These are phyloP conservation scores for Gilbertella persicaria DNA, from an alignment of 371 early-diverging fungal species.

Conservation along the genomic window DNA sequence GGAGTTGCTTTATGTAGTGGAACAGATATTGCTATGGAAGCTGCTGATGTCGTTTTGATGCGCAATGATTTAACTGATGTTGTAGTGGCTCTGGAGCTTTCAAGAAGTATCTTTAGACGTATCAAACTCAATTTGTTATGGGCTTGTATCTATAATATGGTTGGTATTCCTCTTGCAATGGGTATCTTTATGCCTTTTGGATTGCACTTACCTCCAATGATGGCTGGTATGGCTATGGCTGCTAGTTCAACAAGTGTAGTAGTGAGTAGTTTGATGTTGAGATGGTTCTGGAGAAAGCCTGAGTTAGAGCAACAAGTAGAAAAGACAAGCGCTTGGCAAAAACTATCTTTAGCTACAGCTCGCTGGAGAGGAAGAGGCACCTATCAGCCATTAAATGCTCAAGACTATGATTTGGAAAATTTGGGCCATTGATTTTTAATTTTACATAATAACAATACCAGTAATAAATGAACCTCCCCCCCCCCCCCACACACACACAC, in stretches of 20 bases:
- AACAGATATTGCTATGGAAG: slow-evolving; percentile 95
- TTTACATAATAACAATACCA: too few relatives aligned
- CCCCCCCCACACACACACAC: too few relatives aligned
- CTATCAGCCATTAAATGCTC: slow-evolving; percentile 12
- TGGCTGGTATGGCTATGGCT: slow-evolving; percentile 95
- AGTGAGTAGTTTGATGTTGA: slow-evolving; percentile 81
- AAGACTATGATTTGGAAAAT: slow-evolving; percentile 21
- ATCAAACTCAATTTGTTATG: slow-evolving; percentile 87
- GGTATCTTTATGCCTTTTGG: slow-evolving; percentile 88
- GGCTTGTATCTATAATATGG: slow-evolving; percentile 88
- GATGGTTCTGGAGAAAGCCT: slow-evolving; percentile 64
- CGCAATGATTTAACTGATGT: slow-evolving; percentile 83
- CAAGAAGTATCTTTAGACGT: slow-evolving; percentile 79
- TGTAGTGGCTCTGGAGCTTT: slow-evolving; percentile 83
- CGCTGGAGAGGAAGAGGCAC: slow-evolving; percentile 7
- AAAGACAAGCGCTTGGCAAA: background rate
- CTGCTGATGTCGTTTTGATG: slow-evolving; percentile 88
- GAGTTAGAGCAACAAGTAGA: slow-evolving; percentile 9
- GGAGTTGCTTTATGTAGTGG: slow-evolving; percentile 94
- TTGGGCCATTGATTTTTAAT: background rate
- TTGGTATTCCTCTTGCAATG: slow-evolving; percentile 95
- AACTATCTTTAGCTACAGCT: background rate
- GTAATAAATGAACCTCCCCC: too few relatives aligned
- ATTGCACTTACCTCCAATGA: slow-evolving; percentile 83
- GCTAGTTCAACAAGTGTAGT: slow-evolving; percentile 93